Evolutionary conservation across 306 rosid genomes (phyloP), one percentile per base, ranked within the genome.

Genomic region (Amphicarpaea edgeworthii): DNA sequence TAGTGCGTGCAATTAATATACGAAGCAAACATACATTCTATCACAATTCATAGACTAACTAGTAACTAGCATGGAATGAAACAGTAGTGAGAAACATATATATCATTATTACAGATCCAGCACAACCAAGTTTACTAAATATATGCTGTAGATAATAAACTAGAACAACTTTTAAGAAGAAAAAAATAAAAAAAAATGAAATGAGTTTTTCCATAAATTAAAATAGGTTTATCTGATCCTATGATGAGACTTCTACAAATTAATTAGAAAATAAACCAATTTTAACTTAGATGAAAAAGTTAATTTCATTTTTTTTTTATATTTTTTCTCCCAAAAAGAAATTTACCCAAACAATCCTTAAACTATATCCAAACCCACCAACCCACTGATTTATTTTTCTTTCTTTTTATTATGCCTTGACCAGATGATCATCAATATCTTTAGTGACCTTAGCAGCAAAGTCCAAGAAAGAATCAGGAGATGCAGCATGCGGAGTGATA

Each of bases 381-480:
- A 46, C 3, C 68, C 32, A 28, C 32, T n/a, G n/a, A n/a, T n/a
- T n/a, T 11, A 0, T 4, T 23, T 16, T 24, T 37, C 34, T n/a
- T 78, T 28, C 4, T 28, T 28, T 5, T 28, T 28, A 5, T 5
- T 71, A 40, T 6, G 43, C 59, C 58, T 46, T 67, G 30, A 38
- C 21, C 47, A 74, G 76, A 69, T 81, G 72, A 81, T 70, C 67
- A 75, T 81, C 84, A 59, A 75, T 40, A 14, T 76, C 81, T 51
- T 69, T 32, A 0, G 75, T 70, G 49, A 76, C 47, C 21, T 51
- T 54, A 3, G 0, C 3, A 32, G 63, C 75, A 0, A 76, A 30
- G 41, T 54, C 78, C 74, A 81, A 60, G 47, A 0, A 51, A 19
- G 70, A 15, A 1, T 81, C 15, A 50, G 77, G 73, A 23, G 73